Evolutionary conservation across 2,329 filamentous ascomycete species (phyloP), one percentile per base, ranked within the genome.

Genomic region (Microcera coccophila): DNA sequence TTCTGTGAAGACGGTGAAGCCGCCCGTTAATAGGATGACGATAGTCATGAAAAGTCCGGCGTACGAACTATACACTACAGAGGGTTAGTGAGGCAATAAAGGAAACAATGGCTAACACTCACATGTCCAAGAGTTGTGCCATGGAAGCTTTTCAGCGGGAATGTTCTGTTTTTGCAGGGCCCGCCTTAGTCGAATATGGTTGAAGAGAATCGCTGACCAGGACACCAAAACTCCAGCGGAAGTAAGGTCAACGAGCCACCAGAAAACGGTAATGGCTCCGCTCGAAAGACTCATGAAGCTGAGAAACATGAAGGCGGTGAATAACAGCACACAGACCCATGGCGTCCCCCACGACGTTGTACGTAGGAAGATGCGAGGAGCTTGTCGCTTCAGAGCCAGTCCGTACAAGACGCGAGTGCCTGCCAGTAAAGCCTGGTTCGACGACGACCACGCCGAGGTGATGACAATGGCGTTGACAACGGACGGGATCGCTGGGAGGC

Each of bases 401-500:
- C 74, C 77, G 49, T 80, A 78, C 4, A 83, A 66, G 24, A 79
- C 76, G 36, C 81, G 73, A 1, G 79, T 80, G 20, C 78, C 79
- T 1, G 77, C 69, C 31, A 73, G 68, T 24, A 90, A 68, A 56
- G 76, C 79, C 51, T 84, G 80, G 53, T 89, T 89, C 1, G 78
- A 81, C 0, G 84, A 75, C 0, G 84, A 87, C 66, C 79, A 83
- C 0, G 82, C 84, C 0, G 82, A 85, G 0, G 82, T 86, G 51
- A 90, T 73, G 53, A 90, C 82, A 19, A 90, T 73, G 26, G 84
- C 85, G 61, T 91, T 91, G 64, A 90, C 82, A 41, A 90, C 77
- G 5, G 79, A 81, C 0, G 84, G 82, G 4, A 90, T 75, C 5
- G 75, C 82, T 4, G 70, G 72, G 44, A 90, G 82, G 1, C 82